Evolutionary conservation across 441 rosid species (phyloP), one percentile per base, ranked within the genome.

Genomic region (Erysimum cheiri): DNA sequence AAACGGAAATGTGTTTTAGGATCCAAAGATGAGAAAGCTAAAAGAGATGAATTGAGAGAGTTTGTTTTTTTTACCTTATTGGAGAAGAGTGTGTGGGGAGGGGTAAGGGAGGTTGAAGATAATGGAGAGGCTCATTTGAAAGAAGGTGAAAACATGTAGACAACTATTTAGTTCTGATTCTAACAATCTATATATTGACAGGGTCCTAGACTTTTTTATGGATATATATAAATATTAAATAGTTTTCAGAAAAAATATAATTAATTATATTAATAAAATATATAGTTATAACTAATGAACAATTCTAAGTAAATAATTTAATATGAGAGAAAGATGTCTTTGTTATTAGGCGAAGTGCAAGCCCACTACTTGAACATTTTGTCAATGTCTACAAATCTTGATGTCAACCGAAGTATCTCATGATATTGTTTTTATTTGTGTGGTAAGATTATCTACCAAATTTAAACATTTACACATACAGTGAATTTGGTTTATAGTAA

Each of bases 101-200:
- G 11, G 70, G 37, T 60, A 55, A 61, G 69, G 65, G 54, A 61
- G 69, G 60, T 31, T 54, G 74, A 74, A 61, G 78, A 74, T 74
- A 61, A 74, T 68, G 74, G 78, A 37, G 70, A 68, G 70, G 60
- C 74, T 68, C 70, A 74, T 47, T 37, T 56, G 70, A 55, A 62
- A 28, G 37, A 26, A 68, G 22, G 63, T 68, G 50, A 67, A 8
- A 74, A 74, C 78, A 74, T 74, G 78, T 14, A 54, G 64, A 74
- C 78, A 74, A 74, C 78, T 74, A 33, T 47, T 74, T 35, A n/a
- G 48, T 24, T 67, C 14, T 67, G 77, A 52, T 62, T 62, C 70
- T 54, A 46, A 17, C 73, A 74, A 68, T 35, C 50, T 74, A 68
- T 68, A 44, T 61, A 68, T 55, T 69, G 74, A 74, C 64, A 48